Percentiles rank a stretch among this genome's conserved stretches.
Evolutionary conservation across 495 filamentous ascomycete genomes (phyloP).

Genomic region (Neurospora tetraspora): DNA sequence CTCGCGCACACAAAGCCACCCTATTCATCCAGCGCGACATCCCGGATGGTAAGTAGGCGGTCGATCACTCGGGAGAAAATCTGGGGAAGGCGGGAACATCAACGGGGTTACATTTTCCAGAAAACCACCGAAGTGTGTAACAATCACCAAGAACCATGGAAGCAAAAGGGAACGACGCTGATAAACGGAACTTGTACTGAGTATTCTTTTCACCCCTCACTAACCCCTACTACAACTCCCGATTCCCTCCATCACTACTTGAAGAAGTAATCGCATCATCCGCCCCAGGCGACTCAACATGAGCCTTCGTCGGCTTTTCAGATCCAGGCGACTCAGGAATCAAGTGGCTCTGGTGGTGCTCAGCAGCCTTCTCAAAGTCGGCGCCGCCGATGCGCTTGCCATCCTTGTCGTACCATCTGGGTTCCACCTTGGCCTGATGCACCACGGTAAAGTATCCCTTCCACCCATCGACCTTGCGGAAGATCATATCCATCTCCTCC

Average conservation of each 20-base stretch:
- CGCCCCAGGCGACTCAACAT: background rate
- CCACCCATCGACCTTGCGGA: conserved; percentile 46
- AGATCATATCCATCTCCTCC: conserved; percentile 69
- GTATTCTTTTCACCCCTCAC: background rate
- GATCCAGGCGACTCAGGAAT: background rate
- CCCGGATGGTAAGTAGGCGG: background rate
- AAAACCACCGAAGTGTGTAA: background rate
- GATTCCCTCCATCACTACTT: background rate
- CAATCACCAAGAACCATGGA: too few species aligned
- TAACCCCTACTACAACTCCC: background rate
- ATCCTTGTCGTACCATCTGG: conserved; percentile 47
- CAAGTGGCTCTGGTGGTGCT: background rate
- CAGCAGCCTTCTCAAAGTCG: background rate
- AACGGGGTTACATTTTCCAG: background rate
- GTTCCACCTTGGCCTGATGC: conserved; percentile 46
- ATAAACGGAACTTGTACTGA: background rate
- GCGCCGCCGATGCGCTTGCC: background rate
- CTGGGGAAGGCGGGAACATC: background rate
- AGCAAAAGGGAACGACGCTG: too few species aligned
- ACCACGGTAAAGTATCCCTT: conserved; percentile 51
- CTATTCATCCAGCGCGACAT: background rate
- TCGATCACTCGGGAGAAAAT: background rate
- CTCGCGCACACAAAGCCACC: background rate
- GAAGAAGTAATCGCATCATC: background rate
- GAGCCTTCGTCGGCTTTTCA: background rate